Evolutionary conservation across 2,329 filamentous ascomycete species (phyloP).

Genomic region (Trichoderma koningiopsis): DNA sequence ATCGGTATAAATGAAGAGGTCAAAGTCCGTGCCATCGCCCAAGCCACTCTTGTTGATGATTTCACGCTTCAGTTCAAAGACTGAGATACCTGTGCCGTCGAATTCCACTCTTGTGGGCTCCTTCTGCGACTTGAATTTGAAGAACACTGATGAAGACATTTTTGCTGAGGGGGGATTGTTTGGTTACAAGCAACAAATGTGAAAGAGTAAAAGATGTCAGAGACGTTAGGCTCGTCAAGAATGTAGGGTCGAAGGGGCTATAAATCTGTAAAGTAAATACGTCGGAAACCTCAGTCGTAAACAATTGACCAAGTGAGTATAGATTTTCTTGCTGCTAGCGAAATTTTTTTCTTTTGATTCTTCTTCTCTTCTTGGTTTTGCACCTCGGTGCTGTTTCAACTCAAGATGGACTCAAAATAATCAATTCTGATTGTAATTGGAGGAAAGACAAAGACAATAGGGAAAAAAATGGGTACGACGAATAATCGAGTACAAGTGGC

Average conservation of each 20-base stretch:
- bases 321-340: slow-evolving; percentile 31
- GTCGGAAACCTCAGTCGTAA: slow-evolving; percentile 32
- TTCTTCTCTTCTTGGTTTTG: slow-evolving; percentile 38
- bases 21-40: slow-evolving; percentile 94
- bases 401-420: slow-evolving; percentile 45
- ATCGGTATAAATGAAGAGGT: slow-evolving; percentile 90
- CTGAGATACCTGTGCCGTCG: slow-evolving; percentile 95
- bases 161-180: slow-evolving; percentile 40
- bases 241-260: slow-evolving; percentile 19
- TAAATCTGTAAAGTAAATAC: slow-evolving; percentile 26
- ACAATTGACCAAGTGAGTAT: slow-evolving; percentile 39
- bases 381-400: slow-evolving; percentile 45
- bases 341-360: slow-evolving; percentile 34
- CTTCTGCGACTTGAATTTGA: slow-evolving; percentile 99
- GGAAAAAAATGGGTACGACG: slow-evolving; percentile 38
- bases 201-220: slow-evolving; percentile 27
- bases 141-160: slow-evolving; percentile 98
- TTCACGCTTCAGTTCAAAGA: slow-evolving; percentile 98
- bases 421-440: slow-evolving; percentile 58
- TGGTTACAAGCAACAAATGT: slow-evolving; percentile 30
- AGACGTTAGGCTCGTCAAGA: slow-evolving; percentile 23
- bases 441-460: slow-evolving; percentile 40
- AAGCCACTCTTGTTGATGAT: slow-evolving; percentile 94
- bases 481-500: slow-evolving; percentile 47
- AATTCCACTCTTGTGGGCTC: slow-evolving; percentile 94